Percentiles rank a stretch among this genome's conserved stretches.
phyloP scores from a whole-genome alignment of 1,284 basidiomycete genomes.

The Leccinum griseonigrum region DNA sequence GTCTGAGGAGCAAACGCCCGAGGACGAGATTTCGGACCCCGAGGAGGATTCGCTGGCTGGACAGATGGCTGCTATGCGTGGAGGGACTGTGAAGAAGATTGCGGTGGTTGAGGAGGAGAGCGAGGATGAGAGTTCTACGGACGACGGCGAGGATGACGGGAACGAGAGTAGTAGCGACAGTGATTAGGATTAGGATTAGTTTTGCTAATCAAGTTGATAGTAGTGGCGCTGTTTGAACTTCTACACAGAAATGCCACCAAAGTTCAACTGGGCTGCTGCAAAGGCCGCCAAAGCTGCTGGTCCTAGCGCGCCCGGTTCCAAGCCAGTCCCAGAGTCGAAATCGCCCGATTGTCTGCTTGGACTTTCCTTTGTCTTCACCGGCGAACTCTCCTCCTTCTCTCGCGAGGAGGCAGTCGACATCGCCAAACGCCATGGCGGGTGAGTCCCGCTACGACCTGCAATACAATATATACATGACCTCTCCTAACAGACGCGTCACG shows the following conservation, averaged over 20 bases:
- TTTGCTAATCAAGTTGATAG: background rate
- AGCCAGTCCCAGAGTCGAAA: conserved; percentile 75
- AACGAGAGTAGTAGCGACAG: conserved; percentile 29
- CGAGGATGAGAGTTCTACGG: conserved; percentile 42
- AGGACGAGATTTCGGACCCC: conserved; percentile 94
- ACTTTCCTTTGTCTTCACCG: conserved; percentile 93
- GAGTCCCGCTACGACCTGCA: conserved; percentile 24
- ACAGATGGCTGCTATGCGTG: conserved; percentile 98
- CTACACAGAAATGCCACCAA: conserved; percentile 2
- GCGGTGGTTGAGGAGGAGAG: conserved; percentile 39
- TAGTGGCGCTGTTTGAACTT: background rate
- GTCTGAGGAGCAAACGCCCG: conserved; percentile 59
- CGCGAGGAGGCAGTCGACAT: conserved; percentile 87
- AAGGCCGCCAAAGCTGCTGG: conserved; percentile 68
- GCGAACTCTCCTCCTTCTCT: conserved; percentile 84
- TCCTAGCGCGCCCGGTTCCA: conserved; percentile 76
- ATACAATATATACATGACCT: background rate
- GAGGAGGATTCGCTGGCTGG: conserved; percentile 95
- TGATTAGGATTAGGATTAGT: conserved; percentile 17
- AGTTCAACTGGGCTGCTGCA: conserved; percentile 60
- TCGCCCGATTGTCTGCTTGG: conserved; percentile 81
- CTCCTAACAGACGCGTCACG: conserved; percentile 69
- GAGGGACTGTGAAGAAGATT: conserved; percentile 77
- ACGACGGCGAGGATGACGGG: conserved; percentile 18
- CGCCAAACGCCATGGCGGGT: conserved; percentile 93